A percentile compares a stretch with the other conserved stretches of the same genome.
Evolutionary conservation across 352 stramenopile genomes (phyloP).

Genomic region (Stramenopiles sp.): DNA sequence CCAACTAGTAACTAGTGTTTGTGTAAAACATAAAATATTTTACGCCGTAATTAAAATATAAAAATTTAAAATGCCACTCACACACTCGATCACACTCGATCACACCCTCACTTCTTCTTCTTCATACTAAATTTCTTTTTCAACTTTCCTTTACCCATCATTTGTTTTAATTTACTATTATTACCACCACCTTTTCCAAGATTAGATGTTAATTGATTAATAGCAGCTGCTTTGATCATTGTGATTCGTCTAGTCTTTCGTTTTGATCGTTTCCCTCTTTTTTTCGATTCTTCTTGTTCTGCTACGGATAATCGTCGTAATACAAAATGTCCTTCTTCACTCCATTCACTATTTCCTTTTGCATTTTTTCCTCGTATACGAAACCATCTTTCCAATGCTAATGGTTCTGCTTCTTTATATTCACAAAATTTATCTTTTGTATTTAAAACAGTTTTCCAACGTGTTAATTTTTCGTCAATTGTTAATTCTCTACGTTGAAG

Average conservation of each 20-base stretch:
- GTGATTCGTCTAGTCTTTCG: neutral
- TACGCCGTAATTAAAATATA: too few species aligned
- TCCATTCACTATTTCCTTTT: neutral
- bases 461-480: neutral
- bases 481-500: neutral
- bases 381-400: neutral
- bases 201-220: too few species aligned
- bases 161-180: too few species aligned
- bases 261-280: neutral
- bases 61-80: too few species aligned
- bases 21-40: too few species aligned
- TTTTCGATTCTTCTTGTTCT: neutral
- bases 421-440: neutral
- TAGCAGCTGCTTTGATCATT: neutral
- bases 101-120: too few species aligned
- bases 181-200: too few species aligned
- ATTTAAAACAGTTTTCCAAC: neutral
- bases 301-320: neutral
- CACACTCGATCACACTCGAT: too few species aligned
- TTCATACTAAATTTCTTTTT: too few species aligned
- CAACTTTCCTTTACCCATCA: too few species aligned
- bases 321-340: neutral
- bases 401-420: neutral
- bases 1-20: too few species aligned
- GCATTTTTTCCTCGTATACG: neutral